Percentiles rank a stretch among this genome's conserved stretches.
These are phyloP conservation scores for Apostasia shenzhenica DNA, from an alignment of 106 monocot species.

Conservation along the genomic window DNA sequence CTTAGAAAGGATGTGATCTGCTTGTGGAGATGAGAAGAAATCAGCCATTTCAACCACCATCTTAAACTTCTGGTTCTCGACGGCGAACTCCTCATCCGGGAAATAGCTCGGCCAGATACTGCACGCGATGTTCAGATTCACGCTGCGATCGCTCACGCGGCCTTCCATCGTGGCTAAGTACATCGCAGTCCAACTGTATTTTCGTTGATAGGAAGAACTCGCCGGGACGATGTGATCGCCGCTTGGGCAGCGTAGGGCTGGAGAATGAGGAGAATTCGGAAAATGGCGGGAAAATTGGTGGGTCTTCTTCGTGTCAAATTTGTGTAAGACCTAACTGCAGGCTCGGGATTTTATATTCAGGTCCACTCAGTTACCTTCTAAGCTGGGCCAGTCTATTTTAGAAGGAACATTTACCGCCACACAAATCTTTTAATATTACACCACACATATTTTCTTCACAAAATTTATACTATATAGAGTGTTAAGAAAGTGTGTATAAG, in stretches of 20 bases:
- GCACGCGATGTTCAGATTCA: conserved; percentile 14
- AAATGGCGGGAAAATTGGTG: conserved; percentile 1
- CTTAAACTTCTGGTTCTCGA: conserved; percentile 45
- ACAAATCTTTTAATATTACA: too few species aligned
- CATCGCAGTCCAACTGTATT: conserved; percentile 14
- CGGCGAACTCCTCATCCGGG: conserved; percentile 47
- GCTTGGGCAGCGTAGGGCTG: too few species aligned
- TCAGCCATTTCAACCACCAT: conserved; percentile 46
- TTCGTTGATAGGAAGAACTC: neutral
- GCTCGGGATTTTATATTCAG: too few species aligned
- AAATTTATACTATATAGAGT: too few species aligned
- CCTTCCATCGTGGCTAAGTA: neutral
- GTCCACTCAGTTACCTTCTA: too few species aligned
- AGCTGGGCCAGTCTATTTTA: too few species aligned
- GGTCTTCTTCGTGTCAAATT: neutral
- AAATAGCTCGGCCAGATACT: conserved; percentile 75
- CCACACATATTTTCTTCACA: too few species aligned
- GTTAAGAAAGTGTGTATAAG: too few species aligned
- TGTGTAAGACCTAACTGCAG: too few species aligned
- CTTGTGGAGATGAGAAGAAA: conserved; percentile 52
- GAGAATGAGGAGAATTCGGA: neutral
- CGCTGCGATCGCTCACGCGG: neutral
- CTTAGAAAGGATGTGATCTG: conserved; percentile 50
- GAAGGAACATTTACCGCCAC: too few species aligned
- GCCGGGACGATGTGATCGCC: too few species aligned